Percentiles rank a stretch among this genome's conserved stretches.
Evolutionary conservation across 495 filamentous ascomycete species (phyloP).

Genomic region (Neurospora sp.): DNA sequence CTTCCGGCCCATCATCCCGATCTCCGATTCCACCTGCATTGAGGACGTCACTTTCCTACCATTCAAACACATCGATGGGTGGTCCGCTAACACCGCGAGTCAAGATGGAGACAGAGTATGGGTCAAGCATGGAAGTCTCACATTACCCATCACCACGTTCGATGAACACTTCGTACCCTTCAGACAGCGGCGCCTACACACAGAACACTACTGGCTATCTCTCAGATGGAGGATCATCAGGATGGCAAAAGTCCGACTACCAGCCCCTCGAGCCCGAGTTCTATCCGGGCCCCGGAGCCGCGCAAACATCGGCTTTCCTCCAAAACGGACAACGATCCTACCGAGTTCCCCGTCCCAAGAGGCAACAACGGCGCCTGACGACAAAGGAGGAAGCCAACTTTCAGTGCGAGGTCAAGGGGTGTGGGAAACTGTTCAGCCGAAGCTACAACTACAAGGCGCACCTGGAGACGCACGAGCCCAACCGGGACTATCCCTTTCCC

Average conservation of each 20-base stretch:
- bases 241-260: conserved; percentile 42
- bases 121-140: conserved; percentile 29
- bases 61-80: conserved; percentile 23
- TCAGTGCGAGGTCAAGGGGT: conserved; percentile 58
- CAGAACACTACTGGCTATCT: conserved; percentile 35
- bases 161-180: conserved; percentile 29
- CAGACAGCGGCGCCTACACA: conserved; percentile 27
- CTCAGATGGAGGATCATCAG: conserved; percentile 35
- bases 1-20: conserved; percentile 29
- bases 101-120: conserved; percentile 43
- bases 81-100: conserved; percentile 33
- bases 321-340: conserved; percentile 26
- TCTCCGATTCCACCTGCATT: conserved; percentile 26
- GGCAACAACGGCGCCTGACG: conserved; percentile 47
- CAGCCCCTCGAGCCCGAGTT: conserved; percentile 29
- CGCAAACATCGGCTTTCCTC: conserved; percentile 16
- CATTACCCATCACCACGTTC: conserved; percentile 40
- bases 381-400: conserved; percentile 68
- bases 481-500: conserved; percentile 54
- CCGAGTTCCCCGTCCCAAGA: conserved; percentile 30
- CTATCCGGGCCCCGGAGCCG: conserved; percentile 22
- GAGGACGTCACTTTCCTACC: conserved; percentile 27
- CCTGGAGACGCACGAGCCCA: conserved; percentile 80
- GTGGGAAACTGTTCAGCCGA: conserved; percentile 72
- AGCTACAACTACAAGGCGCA: conserved; percentile 89